These are phyloP conservation scores for Cercospora brassicicola DNA, from an alignment of 2,329 filamentous ascomycete genomes.

Conservation along the genomic window DNA sequence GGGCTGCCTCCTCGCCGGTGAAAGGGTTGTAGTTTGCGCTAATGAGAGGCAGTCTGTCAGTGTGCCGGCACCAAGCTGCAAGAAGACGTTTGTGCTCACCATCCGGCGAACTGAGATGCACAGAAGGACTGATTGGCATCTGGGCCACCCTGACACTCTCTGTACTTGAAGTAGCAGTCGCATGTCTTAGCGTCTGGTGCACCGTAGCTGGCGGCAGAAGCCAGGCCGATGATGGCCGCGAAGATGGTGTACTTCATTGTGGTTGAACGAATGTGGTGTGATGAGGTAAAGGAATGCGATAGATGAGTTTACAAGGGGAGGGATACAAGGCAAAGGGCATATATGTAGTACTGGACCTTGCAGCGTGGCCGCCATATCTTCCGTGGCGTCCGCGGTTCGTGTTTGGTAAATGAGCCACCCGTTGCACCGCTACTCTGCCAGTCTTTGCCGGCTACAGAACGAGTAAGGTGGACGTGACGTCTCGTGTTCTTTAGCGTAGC, in stretches of 20 bases:
- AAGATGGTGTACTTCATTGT: neutral
- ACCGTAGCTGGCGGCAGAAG: neutral
- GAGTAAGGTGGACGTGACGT: neutral
- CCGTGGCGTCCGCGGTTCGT: neutral
- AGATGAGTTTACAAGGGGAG: neutral
- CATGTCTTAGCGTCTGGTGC: neutral
- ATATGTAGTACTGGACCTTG: neutral
- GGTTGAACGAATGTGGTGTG: neutral
- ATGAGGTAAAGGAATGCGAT: neutral
- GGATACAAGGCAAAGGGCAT: neutral
- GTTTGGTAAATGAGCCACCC: neutral
- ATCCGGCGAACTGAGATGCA: slow-evolving; percentile 3
- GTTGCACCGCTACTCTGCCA: neutral
- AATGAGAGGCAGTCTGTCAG: neutral
- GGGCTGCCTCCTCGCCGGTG: neutral
- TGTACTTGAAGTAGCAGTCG: neutral
- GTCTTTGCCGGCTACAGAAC: neutral
- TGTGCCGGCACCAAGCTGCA: neutral
- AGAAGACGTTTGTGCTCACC: neutral
- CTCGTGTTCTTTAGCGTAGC: neutral
- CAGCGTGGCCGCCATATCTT: neutral
- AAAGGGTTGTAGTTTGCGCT: neutral
- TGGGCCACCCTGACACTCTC: slow-evolving; percentile 4
- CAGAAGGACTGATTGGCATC: slow-evolving; percentile 15
- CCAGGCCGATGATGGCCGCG: neutral